Evolutionary conservation across 345 rosid genomes (phyloP).

Genomic region (Litchi chinensis): DNA sequence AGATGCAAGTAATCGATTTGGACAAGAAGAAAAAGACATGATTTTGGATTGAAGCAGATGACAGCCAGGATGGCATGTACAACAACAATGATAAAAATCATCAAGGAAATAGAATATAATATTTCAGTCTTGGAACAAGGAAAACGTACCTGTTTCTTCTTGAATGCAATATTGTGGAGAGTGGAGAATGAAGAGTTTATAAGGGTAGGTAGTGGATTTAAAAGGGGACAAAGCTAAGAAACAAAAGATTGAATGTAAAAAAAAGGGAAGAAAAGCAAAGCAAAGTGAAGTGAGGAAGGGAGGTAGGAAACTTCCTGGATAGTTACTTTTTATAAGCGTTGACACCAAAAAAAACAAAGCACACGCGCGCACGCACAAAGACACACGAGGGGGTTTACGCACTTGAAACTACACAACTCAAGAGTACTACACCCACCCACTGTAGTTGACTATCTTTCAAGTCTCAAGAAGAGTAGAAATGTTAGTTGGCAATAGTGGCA

Average conservation of each 20-base stretch:
- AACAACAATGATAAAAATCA: neutral
- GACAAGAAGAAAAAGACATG: neutral
- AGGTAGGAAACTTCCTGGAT: constrained; percentile 61
- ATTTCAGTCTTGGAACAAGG: neutral
- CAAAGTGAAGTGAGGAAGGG: constrained; percentile 42
- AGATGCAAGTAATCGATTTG: neutral
- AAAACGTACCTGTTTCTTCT: constrained; percentile 24
- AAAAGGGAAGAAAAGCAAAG: constrained; percentile 20
- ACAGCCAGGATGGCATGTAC: neutral
- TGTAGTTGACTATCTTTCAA: constrained; percentile 14
- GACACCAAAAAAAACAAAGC: constrained; percentile 40
- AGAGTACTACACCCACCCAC: neutral
- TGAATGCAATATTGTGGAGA: constrained; percentile 22
- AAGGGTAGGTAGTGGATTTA: constrained; percentile 23
- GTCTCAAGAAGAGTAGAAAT: neutral
- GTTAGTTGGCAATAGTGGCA: constrained; percentile 28
- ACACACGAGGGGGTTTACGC: constrained; percentile 13
- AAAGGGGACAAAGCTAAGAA: constrained; percentile 29
- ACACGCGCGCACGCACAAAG: neutral
- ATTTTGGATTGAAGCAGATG: neutral
- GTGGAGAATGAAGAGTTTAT: constrained; percentile 1
- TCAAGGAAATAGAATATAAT: neutral
- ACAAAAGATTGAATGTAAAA: neutral
- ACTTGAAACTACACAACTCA: neutral
- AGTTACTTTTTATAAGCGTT: constrained; percentile 57